These are phyloP conservation scores for Populus ilicifolia DNA, from an alignment of 345 rosid genomes.

Conservation along the genomic window DNA sequence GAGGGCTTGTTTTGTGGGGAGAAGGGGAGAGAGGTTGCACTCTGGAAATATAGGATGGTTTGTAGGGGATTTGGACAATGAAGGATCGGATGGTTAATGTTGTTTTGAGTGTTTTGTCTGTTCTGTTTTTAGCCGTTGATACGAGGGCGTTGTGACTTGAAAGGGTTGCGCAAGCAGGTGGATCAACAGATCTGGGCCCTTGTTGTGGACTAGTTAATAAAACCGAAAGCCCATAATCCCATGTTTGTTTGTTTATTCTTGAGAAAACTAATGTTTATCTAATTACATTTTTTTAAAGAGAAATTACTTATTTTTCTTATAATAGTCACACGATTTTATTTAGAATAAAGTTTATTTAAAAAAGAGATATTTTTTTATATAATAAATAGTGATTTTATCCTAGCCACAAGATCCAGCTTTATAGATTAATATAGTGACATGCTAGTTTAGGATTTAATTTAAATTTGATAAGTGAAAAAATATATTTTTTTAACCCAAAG, in stretches of 20 bases:
- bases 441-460: too few species aligned
- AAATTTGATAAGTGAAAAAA: too few species aligned
- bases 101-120: not conserved
- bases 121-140: not conserved
- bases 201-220: not conserved
- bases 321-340: too few species aligned
- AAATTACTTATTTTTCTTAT: too few species aligned
- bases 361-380: too few species aligned
- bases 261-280: not conserved
- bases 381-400: too few species aligned
- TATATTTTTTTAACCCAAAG: too few species aligned
- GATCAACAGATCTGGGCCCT: not conserved
- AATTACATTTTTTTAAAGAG: too few species aligned
- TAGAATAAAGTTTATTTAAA: too few species aligned
- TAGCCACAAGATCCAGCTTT: too few species aligned
- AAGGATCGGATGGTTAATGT: not conserved
- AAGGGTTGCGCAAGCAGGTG: not conserved
- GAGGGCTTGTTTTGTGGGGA: slow-evolving; percentile 25
- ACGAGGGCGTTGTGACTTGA: not conserved
- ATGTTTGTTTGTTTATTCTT: not conserved
- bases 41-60: not conserved
- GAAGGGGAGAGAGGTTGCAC: not conserved
- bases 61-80: not conserved
- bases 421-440: too few species aligned
- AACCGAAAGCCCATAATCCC: not conserved